Percentiles rank a stretch among this genome's conserved stretches.
Conservation (phyloP, 495 filamentous ascomycete genomes). For the Trichoderma parareesei region DNA sequence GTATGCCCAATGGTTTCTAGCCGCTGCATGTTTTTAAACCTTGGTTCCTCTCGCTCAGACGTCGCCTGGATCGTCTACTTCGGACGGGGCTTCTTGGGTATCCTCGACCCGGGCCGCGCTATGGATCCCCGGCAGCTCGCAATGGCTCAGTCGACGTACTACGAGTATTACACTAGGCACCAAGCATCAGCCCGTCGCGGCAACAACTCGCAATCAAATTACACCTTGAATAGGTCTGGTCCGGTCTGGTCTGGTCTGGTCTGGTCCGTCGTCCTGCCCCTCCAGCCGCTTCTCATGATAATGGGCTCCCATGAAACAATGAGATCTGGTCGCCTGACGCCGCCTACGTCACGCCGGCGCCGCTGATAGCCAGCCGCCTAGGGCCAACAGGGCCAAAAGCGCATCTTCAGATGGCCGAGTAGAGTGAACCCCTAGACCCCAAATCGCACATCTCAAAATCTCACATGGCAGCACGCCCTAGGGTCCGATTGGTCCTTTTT, state of each 20-base stretch:
- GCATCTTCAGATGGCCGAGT: conserved; percentile 1
- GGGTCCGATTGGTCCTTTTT: background rate
- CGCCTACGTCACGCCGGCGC: conserved; percentile 6
- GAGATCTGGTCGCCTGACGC: conserved; percentile 7
- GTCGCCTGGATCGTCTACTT: background rate
- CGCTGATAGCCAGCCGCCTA: conserved; percentile 2
- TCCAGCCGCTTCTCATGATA: background rate
- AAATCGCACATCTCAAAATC: conserved; percentile 7
- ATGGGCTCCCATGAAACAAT: background rate
- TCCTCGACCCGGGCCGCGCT: background rate
- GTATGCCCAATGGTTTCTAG: background rate
- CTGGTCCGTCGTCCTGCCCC: background rate
- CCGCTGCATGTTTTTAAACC: too few relatives aligned
- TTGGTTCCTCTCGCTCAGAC: background rate
- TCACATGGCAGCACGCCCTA: background rate
- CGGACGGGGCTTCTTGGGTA: background rate
- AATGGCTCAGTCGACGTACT: background rate
- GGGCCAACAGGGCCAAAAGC: background rate
- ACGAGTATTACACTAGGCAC: background rate
- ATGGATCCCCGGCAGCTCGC: background rate
- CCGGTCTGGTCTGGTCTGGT: too few relatives aligned
- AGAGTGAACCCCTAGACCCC: conserved; percentile 2
- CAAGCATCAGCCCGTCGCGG: background rate
- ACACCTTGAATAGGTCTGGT: background rate
- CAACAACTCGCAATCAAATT: background rate